A percentile compares a stretch with the other conserved stretches of the same genome.
Evolutionary conservation across 2,329 filamentous ascomycete genomes (phyloP).

Genomic region (Xylariaceae sp.): DNA sequence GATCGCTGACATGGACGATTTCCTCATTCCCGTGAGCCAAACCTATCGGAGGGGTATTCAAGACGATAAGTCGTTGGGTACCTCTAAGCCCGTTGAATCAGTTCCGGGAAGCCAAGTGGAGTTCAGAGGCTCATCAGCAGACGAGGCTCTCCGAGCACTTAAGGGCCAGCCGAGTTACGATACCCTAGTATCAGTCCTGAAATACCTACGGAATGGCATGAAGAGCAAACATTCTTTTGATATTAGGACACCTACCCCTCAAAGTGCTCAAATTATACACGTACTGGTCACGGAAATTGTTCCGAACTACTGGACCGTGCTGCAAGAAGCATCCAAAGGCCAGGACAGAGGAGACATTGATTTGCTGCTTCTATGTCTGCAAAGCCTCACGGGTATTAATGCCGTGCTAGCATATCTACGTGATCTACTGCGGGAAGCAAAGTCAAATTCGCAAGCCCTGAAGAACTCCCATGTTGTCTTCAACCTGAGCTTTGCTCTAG

Average conservation of each 20-base stretch:
- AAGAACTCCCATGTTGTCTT: slow-evolving; percentile 47
- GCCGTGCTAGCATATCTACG: slow-evolving; percentile 73
- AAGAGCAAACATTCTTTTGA: slow-evolving; percentile 47
- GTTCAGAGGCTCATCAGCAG: slow-evolving; percentile 38
- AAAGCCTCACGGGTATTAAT: slow-evolving; percentile 76
- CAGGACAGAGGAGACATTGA: slow-evolving; percentile 42
- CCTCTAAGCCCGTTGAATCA: slow-evolving; percentile 35
- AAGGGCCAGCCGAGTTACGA: slow-evolving; percentile 65
- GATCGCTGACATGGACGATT: slow-evolving; percentile 52
- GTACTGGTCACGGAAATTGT: slow-evolving; percentile 73
- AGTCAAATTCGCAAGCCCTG: slow-evolving; percentile 39
- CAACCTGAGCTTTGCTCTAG: slow-evolving; percentile 48
- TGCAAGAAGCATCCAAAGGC: slow-evolving; percentile 50
- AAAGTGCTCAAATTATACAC: slow-evolving; percentile 75
- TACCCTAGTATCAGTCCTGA: slow-evolving; percentile 54
- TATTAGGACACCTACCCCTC: slow-evolving; percentile 65
- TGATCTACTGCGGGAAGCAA: slow-evolving; percentile 58
- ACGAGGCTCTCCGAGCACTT: slow-evolving; percentile 62
- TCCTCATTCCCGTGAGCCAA: slow-evolving; percentile 58
- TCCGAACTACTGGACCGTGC: slow-evolving; percentile 77
- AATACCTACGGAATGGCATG: slow-evolving; percentile 48
- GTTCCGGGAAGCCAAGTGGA: slow-evolving; percentile 9
- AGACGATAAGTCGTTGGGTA: slow-evolving; percentile 43
- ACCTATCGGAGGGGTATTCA: slow-evolving; percentile 48
- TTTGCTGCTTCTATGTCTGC: slow-evolving; percentile 66